Base-by-base conservation (phyloP, 2,329 filamentous ascomycete species). In the Colletotrichum theobromicola region DNA sequence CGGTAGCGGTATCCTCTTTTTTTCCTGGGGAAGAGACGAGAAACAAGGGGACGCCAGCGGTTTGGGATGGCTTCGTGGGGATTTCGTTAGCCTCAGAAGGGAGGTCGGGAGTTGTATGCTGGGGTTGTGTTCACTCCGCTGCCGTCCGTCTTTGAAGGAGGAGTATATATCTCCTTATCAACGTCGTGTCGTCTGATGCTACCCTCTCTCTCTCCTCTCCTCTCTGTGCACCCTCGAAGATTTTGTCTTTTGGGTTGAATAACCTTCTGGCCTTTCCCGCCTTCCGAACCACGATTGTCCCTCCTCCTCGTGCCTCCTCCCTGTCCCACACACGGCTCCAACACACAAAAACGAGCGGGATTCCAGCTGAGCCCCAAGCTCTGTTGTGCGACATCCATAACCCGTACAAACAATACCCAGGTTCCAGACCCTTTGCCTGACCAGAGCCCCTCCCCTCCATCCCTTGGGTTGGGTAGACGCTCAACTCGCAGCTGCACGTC, bases 21-120 rank as follows among this genome's bases (percentile, higher is more conserved):
- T 67, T 67, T 67, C 72, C 62, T 68, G 72, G 62, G 61, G 71
- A 74, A 69, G 61, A n/a, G n/a, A 50, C 42, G 42, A 53, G 62
- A 57, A 58, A n/a, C 53, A 55, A 67, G 64, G 42, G n/a, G 46
- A 55, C 55, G 28, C 55, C n/a, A 37, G 62, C 34, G 62, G 5
- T 55, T 74, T 70, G 30, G 42, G 35, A 71, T 74, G 67, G 61
- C 57, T 62, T 71, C 68, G 32, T 66, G 62, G 57, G 60, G 24
- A 28, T 55, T 35, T 57, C 35, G 67, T 72, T 63, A 64, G 53
- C 55, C 24, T 72, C 46, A 42, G 37, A 64, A 34, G 37, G 55
- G 30, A 57, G 72, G 67, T 42, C 53, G 34, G 65, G 53, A 60
- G 30, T 67, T 46, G 35, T n/a, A 30, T 12, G 16, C 58, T 35